Percentiles rank a stretch among this genome's conserved stretches.
Evolutionary conservation across 345 rosid genomes (phyloP).

Genomic region (Stellera chamaejasme): DNA sequence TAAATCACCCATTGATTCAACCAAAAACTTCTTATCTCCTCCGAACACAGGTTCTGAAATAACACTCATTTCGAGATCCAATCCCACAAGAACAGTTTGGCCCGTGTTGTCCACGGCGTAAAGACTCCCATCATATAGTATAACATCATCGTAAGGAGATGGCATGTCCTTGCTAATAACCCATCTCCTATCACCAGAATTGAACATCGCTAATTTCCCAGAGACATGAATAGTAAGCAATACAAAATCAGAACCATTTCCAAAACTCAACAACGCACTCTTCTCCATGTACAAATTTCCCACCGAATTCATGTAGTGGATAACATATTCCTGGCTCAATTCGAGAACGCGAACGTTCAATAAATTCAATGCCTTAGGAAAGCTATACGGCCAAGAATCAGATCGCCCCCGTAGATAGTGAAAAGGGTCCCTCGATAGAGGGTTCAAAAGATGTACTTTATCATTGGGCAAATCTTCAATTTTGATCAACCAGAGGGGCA

Average conservation of each 20-base stretch:
- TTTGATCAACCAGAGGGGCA: conserved; percentile 59
- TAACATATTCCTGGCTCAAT: conserved; percentile 60
- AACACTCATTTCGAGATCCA: conserved; percentile 19
- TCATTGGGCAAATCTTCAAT: conserved; percentile 24
- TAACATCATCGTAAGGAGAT: conserved; percentile 82
- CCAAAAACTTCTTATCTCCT: conserved; percentile 85
- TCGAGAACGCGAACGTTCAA: conserved; percentile 32
- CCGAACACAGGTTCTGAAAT: conserved; percentile 53
- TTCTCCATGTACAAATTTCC: conserved; percentile 67
- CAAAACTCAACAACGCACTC: conserved; percentile 41
- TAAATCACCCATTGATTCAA: conserved; percentile 63
- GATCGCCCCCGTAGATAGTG: conserved; percentile 16
- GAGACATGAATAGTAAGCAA: conserved; percentile 86
- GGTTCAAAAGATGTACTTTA: conserved; percentile 45
- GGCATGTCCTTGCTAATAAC: conserved; percentile 62
- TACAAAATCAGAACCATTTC: conserved; percentile 30
- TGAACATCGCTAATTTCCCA: conserved; percentile 77
- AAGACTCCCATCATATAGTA: conserved; percentile 44
- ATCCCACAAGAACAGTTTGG: conserved; percentile 52
- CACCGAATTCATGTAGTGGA: conserved; percentile 40
- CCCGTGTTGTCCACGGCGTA: conserved; percentile 75
- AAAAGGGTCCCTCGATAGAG: conserved; percentile 26
- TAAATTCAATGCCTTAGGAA: conserved; percentile 46
- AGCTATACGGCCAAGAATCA: conserved; percentile 25
- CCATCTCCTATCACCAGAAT: conserved; percentile 53